Evolutionary conservation across 1,284 basidiomycete species (phyloP), one percentile per base, ranked within the genome.

Genomic region (Gymnopus androsaceus): DNA sequence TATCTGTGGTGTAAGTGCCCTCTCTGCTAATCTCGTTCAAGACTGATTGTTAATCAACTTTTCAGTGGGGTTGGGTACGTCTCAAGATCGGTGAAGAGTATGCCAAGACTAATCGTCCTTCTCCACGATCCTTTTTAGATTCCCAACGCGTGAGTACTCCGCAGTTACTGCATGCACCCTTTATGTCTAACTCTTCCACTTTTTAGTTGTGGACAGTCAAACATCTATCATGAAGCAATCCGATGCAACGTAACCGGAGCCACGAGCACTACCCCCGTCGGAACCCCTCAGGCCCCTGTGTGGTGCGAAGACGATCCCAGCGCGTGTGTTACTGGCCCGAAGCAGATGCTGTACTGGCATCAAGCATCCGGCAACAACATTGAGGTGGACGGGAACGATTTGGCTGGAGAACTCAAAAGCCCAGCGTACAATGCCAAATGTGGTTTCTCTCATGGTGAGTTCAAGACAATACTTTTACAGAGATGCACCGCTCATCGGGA

Each of bases 261-360:
- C 3, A 74, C 65, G 3, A 64, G 67, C 21, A 75, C 63, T 7
- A 66, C 61, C 0, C 67, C 73, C 12, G 56, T 80, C 14, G 76
- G 72, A 14, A 41, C 64, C 0, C 66, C 71, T 6, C 67, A 75
- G 54, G 69, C 78, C 6, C 67, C 78, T 2, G 69, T 74, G 1
- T 80, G 77, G 77, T 80, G 78, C 58, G 74, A 80, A 60, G 71
- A 70, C 42, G 66, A 79, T 48, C 61, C 65, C 2, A 61, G 63
- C 8, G 67, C 61, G 12, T 80, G 78, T 58, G 61, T 63, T 30
- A 37, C 49, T 25, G 58, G 50, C n/a, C 42, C 56, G 23, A 80
- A 79, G 61, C 77, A 79, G 67, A 75, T 79, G 75, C 58, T 80
- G 23, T 75, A 73, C 63, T 79, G 77, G 78, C 69, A 80, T 57